Conservation (phyloP, 2,329 filamentous ascomycete species). For the Diplocarpon rosae region DNA sequence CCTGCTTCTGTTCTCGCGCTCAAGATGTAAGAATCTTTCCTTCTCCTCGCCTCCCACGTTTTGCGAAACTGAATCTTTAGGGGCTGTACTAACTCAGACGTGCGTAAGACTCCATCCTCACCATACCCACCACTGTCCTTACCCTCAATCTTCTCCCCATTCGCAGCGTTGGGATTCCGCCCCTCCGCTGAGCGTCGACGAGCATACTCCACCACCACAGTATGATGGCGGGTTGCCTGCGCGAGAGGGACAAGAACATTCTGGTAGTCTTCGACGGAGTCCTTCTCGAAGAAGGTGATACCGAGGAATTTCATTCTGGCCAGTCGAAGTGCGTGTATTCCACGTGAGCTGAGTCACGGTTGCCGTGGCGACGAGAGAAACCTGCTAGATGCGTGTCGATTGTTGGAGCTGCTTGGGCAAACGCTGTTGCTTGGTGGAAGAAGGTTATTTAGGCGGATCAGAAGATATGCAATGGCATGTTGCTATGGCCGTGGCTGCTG, state of each 20-base stretch:
- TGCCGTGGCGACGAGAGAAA: conserved; percentile 2
- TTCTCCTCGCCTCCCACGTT: too few species aligned
- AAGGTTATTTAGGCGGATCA: too few species aligned
- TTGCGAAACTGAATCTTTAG: too few species aligned
- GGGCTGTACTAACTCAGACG: conserved; percentile 23
- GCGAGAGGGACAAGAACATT: conserved; percentile 39
- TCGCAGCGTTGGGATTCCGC: conserved; percentile 8
- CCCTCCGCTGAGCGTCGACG: conserved; percentile 23
- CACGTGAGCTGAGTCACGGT: background rate
- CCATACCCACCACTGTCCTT: conserved; percentile 1
- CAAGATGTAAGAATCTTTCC: too few species aligned
- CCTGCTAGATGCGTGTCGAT: too few species aligned
- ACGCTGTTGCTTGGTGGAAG: too few species aligned
- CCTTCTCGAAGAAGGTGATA: conserved; percentile 37
- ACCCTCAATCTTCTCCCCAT: background rate
- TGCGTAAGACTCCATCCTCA: conserved; percentile 38
- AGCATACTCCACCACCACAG: conserved; percentile 27
- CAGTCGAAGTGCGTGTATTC: background rate
- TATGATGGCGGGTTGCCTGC: conserved; percentile 30
- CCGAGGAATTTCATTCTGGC: conserved; percentile 28
- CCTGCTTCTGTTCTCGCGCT: too few species aligned
- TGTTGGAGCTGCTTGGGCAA: too few species aligned
- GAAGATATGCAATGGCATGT: too few species aligned
- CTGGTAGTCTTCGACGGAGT: conserved; percentile 38
- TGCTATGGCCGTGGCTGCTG: too few species aligned